Base-by-base conservation (phyloP, 352 stramenopile genomes). In the Globisporangium abappressorium region DNA sequence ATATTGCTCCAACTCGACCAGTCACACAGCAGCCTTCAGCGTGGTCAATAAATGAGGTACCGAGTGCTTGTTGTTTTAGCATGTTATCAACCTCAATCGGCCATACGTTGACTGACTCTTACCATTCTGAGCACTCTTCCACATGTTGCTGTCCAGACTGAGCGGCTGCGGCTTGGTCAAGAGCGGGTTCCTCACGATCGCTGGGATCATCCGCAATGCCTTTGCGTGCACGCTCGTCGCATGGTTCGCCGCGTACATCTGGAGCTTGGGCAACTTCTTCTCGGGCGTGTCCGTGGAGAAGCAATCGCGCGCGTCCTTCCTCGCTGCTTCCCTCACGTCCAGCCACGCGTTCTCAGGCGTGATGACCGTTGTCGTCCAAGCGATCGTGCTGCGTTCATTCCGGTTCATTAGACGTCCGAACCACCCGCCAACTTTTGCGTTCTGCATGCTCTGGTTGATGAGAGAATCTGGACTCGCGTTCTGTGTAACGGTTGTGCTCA, bases 241-340 rank as follows among this genome's bases (percentile, higher is more conserved):
- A 0, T 70, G 46, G 28, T n/a, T 74, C 7, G 55, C 70, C 36
- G 78, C 67, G 33, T 75, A 63, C 47, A 38, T 64, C 26, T 76
- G 69, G 63, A 76, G 69, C 46, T 1, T 70, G 9, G 70, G 72
- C 18, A 71, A 77, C 58, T 26, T 65, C 26, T 80, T 76, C 49
- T 34, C 64, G 0, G 59, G 71, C 18, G 62, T 53, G 22, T 62
- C 68, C 4, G 70, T 58, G 5, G 64, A 65, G 36, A 57, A 78
- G 2, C 70, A 82, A 41, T 71, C 73, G 1, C 61, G 65, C 12
- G 34, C 15, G 1, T 70, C 71, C 34, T 79, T 78, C 22, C 65
- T 72, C 1, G 66, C 73, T 41, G 70, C 65, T 2, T 14, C 51
- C 0, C 36, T 67, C 36, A 34, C 34, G 6, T 61, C 33, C 22